Conservation (phyloP, 805 yeast species). For the Lachancea lanzarotensis region DNA sequence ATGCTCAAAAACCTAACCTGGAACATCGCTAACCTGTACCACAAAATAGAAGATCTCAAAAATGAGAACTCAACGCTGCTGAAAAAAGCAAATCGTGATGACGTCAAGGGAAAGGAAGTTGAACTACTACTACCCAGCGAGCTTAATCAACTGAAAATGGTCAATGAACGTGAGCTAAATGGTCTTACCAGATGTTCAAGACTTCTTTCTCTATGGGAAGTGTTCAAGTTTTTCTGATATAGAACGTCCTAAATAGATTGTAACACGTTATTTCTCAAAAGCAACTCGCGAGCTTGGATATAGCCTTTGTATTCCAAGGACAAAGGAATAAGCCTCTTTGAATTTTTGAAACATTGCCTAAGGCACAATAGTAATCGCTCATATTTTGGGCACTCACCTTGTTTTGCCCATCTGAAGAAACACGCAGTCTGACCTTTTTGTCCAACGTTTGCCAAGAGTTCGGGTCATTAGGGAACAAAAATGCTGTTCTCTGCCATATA, state of each 20-base stretch:
- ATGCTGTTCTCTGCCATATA: constrained; percentile 63
- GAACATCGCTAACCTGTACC: constrained; percentile 42
- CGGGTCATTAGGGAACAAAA: constrained; percentile 66
- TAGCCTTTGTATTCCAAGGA: constrained; percentile 43
- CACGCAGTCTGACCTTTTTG: constrained; percentile 46
- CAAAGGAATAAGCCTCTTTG: constrained; percentile 65
- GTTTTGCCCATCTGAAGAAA: constrained; percentile 47
- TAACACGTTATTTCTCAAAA: constrained; percentile 13
- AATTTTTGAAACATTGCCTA: constrained; percentile 44
- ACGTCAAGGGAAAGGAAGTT: constrained; percentile 76
- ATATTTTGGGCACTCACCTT: constrained; percentile 43
- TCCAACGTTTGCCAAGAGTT: constrained; percentile 65
- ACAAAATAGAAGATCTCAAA: constrained; percentile 50
- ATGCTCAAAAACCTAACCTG: constrained; percentile 42
- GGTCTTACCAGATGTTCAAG: constrained; percentile 51
- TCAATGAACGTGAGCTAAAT: constrained; percentile 51
- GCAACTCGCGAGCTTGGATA: constrained; percentile 26
- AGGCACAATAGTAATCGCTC: constrained; percentile 44
- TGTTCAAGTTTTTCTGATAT: constrained; percentile 37
- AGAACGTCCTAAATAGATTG: neutral
- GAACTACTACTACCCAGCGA: constrained; percentile 72
- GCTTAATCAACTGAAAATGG: constrained; percentile 57
- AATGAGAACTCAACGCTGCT: constrained; percentile 58
- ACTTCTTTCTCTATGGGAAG: constrained; percentile 50
- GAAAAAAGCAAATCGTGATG: constrained; percentile 81